A percentile compares a stretch with the other conserved stretches of the same genome.
Conservation (phyloP, 208 protist genomes). For the Polymyxa betae region DNA sequence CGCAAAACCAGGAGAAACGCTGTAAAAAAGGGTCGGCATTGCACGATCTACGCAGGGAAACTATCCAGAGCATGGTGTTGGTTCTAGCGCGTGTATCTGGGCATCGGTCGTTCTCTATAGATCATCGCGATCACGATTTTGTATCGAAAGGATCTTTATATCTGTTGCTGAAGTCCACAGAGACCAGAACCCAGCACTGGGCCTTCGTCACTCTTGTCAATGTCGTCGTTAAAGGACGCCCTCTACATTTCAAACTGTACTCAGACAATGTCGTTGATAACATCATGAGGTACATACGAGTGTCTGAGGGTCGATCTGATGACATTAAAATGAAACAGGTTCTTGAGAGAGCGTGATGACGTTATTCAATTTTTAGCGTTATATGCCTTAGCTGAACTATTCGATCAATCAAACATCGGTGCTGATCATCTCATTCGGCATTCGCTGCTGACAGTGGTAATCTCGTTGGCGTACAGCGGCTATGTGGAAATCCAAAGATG, state of each 20-base stretch:
- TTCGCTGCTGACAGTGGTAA: conserved; percentile 39
- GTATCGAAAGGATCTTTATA: background rate
- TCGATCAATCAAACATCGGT: conserved; percentile 28
- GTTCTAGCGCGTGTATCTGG: background rate
- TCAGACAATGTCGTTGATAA: background rate
- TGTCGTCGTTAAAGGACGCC: background rate
- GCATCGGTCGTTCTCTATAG: conserved; percentile 9
- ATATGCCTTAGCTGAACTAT: conserved; percentile 23
- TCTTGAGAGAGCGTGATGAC: background rate
- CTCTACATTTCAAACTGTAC: background rate
- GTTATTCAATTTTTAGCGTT: conserved; percentile 20
- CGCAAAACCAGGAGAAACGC: conserved; percentile 9
- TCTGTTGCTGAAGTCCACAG: background rate
- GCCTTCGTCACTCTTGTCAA: conserved; percentile 41
- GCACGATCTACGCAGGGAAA: background rate
- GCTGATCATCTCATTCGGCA: conserved; percentile 36
- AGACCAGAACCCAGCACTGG: background rate
- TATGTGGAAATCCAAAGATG: background rate
- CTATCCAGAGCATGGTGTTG: background rate
- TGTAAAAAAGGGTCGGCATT: background rate
- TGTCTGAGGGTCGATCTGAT: too few relatives aligned
- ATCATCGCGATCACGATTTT: conserved; percentile 12
- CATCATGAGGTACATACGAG: background rate
- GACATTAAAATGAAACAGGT: background rate
- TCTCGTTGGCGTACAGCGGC: conserved; percentile 37